These are phyloP conservation scores for Phellinidium pouzarii DNA, from an alignment of 1,284 basidiomycete genomes.

Conservation along the genomic window DNA sequence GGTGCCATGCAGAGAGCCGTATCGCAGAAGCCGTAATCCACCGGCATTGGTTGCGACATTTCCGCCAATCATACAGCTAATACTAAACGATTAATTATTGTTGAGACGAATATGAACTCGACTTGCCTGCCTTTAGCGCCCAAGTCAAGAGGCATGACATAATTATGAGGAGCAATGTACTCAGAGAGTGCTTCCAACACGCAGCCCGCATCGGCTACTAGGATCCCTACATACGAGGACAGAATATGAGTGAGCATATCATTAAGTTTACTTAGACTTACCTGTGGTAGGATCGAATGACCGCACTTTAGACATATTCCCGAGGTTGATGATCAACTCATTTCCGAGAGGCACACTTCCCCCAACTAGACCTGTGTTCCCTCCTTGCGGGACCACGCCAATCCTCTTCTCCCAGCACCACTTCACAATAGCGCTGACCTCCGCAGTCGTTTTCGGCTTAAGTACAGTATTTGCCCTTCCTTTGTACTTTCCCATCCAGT, in stretches of 20 bases:
- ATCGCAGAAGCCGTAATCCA: slow-evolving; percentile 87
- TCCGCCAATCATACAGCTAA: slow-evolving; percentile 94
- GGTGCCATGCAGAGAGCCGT: slow-evolving; percentile 92
- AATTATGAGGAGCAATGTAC: slow-evolving; percentile 80
- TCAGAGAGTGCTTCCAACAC: slow-evolving; percentile 90
- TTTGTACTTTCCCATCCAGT: slow-evolving; percentile 97
- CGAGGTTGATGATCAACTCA: slow-evolving; percentile 83
- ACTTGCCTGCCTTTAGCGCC: slow-evolving; percentile 93
- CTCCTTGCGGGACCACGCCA: slow-evolving; percentile 93
- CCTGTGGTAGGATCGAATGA: slow-evolving; percentile 91
- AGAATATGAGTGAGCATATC: slow-evolving; percentile 8
- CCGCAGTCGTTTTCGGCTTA: slow-evolving; percentile 81
- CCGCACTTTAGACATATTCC: slow-evolving; percentile 81
- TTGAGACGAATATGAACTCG: not conserved
- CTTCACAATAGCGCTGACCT: slow-evolving; percentile 84
- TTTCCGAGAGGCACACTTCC: slow-evolving; percentile 89
- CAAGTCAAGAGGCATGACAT: slow-evolving; percentile 97
- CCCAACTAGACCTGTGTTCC: slow-evolving; percentile 98
- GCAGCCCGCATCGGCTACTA: slow-evolving; percentile 87
- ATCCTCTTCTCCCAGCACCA: slow-evolving; percentile 78
- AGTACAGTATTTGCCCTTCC: slow-evolving; percentile 82
- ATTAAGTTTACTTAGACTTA: slow-evolving; percentile 27
- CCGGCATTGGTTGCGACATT: slow-evolving; percentile 98
- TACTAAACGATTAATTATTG: slow-evolving; percentile 5
- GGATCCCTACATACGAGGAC: slow-evolving; percentile 42